Evolutionary conservation across 2,329 filamentous ascomycete genomes (phyloP), one percentile per base, ranked within the genome.

Genomic region (Phaeosphaeria sp.): DNA sequence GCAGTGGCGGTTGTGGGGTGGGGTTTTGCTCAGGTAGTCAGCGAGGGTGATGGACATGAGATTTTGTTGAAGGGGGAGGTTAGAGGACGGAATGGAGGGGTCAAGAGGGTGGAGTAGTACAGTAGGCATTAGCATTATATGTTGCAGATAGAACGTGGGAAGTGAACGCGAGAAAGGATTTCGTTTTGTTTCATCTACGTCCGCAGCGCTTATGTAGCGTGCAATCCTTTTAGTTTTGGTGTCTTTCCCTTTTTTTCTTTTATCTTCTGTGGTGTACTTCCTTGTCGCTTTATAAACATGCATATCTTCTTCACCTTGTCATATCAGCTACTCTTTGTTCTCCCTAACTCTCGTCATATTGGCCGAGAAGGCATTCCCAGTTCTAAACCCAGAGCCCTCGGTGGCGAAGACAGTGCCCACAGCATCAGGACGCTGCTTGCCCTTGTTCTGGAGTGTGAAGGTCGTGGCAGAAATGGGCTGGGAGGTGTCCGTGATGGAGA

Each of bases 31-130:
- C 80, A 82, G 64, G 81, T 84, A 58, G 84, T 89, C 9, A 78
- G 76, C 51, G 87, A 90, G 63, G 87, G 87, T 0, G 79, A 87
- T 66, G 88, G 88, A 0, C 87, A 89, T 70, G 87, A 89, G 72
- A 85, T 90, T 46, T 81, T 86, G 80, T 71, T 90, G 1, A 85
- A 88, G 25, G 87, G 87, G 0, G 87, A 89, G 61, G 82, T 85
- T 25, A 83, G 84, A 30, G 79, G 78, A 0, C 71, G 75, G 0
- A 68, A 72, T 50, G 70, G 69, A 5, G 52, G 52, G 6, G 66
- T 73, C 1, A 63, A 60, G 33, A 62, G 62, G 33, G 46, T 46
- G 6, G 54, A 59, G n/a, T 36, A 36, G 30, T 13, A 3, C 9
- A 36, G 30, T 11, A 36, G 3, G 30, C 30, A 7, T 15, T 11